Base-by-base conservation (phyloP, 2,329 filamentous ascomycete species). In the Septoria linicola region DNA sequence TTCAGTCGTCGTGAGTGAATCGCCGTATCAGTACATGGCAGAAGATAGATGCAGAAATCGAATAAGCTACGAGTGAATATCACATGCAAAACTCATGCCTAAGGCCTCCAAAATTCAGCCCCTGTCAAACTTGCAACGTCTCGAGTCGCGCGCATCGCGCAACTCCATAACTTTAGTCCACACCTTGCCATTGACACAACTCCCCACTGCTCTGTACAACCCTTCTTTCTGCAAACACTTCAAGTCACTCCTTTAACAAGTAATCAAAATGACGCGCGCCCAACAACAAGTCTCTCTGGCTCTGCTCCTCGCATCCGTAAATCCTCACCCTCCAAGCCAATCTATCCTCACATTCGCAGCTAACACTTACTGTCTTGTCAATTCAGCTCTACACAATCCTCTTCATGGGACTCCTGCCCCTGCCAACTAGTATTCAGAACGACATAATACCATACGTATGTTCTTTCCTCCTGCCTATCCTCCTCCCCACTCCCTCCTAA, bases 361-460 rank as follows among this genome's bases (percentile, higher is more conserved):
- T n/a, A n/a, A n/a, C n/a, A n/a, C n/a, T n/a, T n/a, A n/a, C n/a
- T n/a, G 23, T 20, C 31, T 21, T 31, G 23, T 34, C 43, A 23
- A 44, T 40, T 30, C 63, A 97, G 92, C 78, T 96, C 64, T 97
- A 96, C 76, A 83, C 96, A 54, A 85, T 87, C 45, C 83, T 92
- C 55, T 93, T 87, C 76, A 81, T 96, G 53, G 83, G 89, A 59
- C 81, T 96, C 54, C 79, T 96, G 42, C 89, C 91, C 27, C 79
- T 96, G 21, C 89, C 91, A 32, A 70, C 80, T 41, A 79, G 86
- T 53, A 75, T 96, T 51, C 90, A 95, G 72, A 79, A 85, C 56
- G 83, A 97, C 66, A 81, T 99, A 63, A 84, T 97, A 58, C 93
- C 92, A 31, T 83, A 96, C 58, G 92, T 96, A 83, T 61, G 88